Conservation (phyloP, 257 asterid genomes). For the Nyctanthes arbortristis region DNA sequence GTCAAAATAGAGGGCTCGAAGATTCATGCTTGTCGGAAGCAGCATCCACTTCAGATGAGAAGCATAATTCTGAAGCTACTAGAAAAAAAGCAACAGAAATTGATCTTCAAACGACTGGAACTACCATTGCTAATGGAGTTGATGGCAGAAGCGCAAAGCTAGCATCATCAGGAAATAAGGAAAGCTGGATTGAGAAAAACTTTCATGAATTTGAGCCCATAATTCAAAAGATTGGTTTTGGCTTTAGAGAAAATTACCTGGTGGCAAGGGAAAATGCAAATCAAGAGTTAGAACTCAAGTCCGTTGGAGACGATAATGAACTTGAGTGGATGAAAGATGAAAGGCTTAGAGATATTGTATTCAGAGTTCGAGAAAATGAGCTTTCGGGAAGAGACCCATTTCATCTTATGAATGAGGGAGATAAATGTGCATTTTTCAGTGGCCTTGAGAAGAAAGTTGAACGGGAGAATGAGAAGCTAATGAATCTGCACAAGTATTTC, state of each 20-base stretch:
- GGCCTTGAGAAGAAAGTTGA: constrained; percentile 95
- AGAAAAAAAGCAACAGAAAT: constrained; percentile 27
- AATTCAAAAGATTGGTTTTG: constrained; percentile 59
- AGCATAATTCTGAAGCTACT: constrained; percentile 26
- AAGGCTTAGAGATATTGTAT: constrained; percentile 78
- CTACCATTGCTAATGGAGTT: constrained; percentile 28
- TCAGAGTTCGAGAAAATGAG: constrained; percentile 92
- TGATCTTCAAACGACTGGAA: constrained; percentile 34
- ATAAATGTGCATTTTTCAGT: constrained; percentile 62
- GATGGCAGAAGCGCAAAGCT: constrained; percentile 32
- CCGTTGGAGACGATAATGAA: constrained; percentile 52
- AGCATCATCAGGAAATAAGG: constrained; percentile 35
- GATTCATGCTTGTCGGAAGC: constrained; percentile 23
- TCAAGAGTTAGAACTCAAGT: constrained; percentile 47
- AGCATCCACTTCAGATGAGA: constrained; percentile 26
- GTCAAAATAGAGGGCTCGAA: constrained; percentile 26
- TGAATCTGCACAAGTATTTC: constrained; percentile 73
- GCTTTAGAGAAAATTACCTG: constrained; percentile 68
- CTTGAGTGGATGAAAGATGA: constrained; percentile 96
- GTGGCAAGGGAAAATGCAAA: constrained; percentile 68
- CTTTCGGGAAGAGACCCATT: constrained; percentile 94
- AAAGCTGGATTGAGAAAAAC: constrained; percentile 77
- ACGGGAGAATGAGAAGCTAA: constrained; percentile 64
- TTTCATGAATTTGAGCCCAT: constrained; percentile 82
- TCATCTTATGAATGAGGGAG: constrained; percentile 69